These are phyloP conservation scores for Blastobotrys proliferans DNA, from an alignment of 1,139 yeast species.

Conservation along the genomic window DNA sequence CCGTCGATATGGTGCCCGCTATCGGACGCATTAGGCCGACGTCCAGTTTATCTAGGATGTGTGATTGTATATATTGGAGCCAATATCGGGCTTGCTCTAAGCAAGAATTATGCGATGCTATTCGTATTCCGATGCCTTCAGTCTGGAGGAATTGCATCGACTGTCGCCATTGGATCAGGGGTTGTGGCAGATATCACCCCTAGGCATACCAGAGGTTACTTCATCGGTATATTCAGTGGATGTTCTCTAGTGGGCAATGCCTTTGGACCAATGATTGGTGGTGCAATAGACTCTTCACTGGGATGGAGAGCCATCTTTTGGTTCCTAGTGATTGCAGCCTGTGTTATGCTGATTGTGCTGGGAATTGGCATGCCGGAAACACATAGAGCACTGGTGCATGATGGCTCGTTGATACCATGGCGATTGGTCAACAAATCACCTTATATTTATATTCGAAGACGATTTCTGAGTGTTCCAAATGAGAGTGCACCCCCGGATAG, in stretches of 20 bases:
- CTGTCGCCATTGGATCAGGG: conserved; percentile 63
- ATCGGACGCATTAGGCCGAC: conserved; percentile 66
- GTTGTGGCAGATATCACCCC: conserved; percentile 65
- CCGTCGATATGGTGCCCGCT: conserved; percentile 61
- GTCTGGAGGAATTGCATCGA: conserved; percentile 67
- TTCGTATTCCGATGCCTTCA: conserved; percentile 61
- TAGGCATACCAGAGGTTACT: conserved; percentile 58
- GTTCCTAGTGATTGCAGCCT: conserved; percentile 62
- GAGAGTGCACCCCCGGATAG: too few species aligned
- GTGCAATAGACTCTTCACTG: conserved; percentile 54
- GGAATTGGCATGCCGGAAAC: conserved; percentile 61
- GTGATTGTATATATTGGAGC: conserved; percentile 51
- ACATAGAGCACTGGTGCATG: conserved; percentile 61
- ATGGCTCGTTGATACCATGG: conserved; percentile 53
- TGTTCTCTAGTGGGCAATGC: conserved; percentile 69
- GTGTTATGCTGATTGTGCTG: conserved; percentile 37
- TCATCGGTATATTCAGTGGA: conserved; percentile 59
- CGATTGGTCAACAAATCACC: conserved; percentile 44
- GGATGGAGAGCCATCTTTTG: conserved; percentile 77
- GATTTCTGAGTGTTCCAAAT: conserved; percentile 31
- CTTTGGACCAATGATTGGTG: conserved; percentile 73
- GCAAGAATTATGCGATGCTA: conserved; percentile 50
- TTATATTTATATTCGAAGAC: conserved; percentile 21
- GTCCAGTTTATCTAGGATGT: conserved; percentile 59
- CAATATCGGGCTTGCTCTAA: conserved; percentile 56